Evolutionary conservation across 495 filamentous ascomycete species (phyloP), one percentile per base, ranked within the genome.

Genomic region (Penicillium steckii): DNA sequence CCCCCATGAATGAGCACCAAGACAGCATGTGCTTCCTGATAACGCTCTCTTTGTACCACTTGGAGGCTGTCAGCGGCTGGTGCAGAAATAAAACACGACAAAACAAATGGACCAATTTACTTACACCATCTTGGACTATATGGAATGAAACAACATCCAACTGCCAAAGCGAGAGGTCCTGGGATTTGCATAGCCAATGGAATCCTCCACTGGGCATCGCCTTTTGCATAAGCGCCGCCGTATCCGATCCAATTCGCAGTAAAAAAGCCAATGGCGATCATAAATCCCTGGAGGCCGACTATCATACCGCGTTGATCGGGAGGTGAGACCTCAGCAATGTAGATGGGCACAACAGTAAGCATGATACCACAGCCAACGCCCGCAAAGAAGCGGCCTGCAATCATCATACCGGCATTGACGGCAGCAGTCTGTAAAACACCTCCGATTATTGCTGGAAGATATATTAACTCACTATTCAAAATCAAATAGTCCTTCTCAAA

Each of bases 341-440:
- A 72, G 22, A 78, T 44, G 33, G 67, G 62, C 17, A 72, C 61
- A 22, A 60, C 49, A 1, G 62, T 55, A 21, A 60, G 45, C 22
- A 67, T 47, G 21, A 67, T 60, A 33, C 69, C 69, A 25, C 56
- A 56, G 17, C 62, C 65, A 3, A 62, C 40, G 6, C 69, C 69
- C 8, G 67, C 63, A 22, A 72, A 38, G 32, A 64, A 57, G 17
- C 69, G 60, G 19, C 64, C 66, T 30, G 58, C 66, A 43, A 71
- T 66, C 55, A 71, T 62, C 60, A 69, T 66, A 7, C 53, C 66
- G 21, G 64, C 40, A 32, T 62, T 60, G 3, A 53, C 51, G 19
- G 66, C 65, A 10, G 65, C 68, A 19, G 73, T 78, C 68, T 86
- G 83, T 22, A 87, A 68, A 33, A 78, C 18, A 17, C 33, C 33